A percentile compares a stretch with the other conserved stretches of the same genome.
These are phyloP conservation scores for Cladosporium sphaerospermum DNA, from an alignment of 2,329 filamentous ascomycete species.

Conservation along the genomic window DNA sequence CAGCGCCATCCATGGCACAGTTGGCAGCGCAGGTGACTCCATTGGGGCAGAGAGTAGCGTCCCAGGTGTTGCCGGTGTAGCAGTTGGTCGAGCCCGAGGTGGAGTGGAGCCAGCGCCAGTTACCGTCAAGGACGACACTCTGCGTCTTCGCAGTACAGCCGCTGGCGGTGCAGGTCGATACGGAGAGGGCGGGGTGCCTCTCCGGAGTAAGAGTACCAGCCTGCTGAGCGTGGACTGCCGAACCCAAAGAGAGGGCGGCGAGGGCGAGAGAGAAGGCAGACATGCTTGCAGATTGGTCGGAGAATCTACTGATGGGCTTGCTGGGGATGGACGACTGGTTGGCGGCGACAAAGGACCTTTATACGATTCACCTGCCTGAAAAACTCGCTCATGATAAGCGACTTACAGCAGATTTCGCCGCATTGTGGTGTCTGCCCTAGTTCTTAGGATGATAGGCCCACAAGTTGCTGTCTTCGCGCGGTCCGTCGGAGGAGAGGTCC, in stretches of 20 bases:
- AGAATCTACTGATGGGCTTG: not conserved
- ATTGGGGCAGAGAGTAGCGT: conserved; percentile 36
- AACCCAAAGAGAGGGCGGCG: conserved; percentile 35
- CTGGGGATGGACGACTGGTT: not conserved
- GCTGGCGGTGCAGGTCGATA: conserved; percentile 30
- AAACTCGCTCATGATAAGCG: too few relatives aligned
- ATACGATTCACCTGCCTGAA: not conserved
- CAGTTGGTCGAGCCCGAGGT: conserved; percentile 43
- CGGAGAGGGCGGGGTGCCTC: conserved; percentile 35
- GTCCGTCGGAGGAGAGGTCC: conserved; percentile 5
- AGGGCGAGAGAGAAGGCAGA: conserved; percentile 34
- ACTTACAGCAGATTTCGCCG: not conserved
- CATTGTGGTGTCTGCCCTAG: not conserved
- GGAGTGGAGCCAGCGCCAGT: conserved; percentile 47
- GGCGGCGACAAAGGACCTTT: not conserved
- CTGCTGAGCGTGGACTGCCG: conserved; percentile 37
- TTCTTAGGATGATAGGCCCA: not conserved
- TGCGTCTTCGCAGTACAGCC: conserved; percentile 33
- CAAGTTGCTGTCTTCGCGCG: conserved; percentile 1
- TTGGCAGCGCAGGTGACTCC: conserved; percentile 44
- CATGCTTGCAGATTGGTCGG: conserved; percentile 25
- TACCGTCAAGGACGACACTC: conserved; percentile 39
- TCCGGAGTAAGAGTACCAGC: conserved; percentile 36
- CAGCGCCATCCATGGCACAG: conserved; percentile 52
- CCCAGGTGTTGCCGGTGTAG: conserved; percentile 42